These are phyloP conservation scores for Acer negundo DNA, from an alignment of 345 rosid genomes.

Conservation along the genomic window DNA sequence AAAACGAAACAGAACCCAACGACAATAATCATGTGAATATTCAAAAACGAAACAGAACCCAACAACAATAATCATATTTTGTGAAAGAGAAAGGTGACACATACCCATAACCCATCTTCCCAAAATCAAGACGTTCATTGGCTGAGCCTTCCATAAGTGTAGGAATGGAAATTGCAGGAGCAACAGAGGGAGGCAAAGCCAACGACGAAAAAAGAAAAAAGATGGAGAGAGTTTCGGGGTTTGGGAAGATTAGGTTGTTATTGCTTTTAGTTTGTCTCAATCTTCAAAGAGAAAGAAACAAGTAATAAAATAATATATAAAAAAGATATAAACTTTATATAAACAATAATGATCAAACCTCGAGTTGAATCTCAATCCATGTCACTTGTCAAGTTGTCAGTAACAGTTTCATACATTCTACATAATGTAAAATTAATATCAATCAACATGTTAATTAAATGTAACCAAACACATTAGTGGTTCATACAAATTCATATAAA, in stretches of 20 bases:
- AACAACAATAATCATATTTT: neutral
- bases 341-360: no score
- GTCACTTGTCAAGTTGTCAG: no score
- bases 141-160: conserved; percentile 62
- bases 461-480: no score
- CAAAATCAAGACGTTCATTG: conserved; percentile 80
- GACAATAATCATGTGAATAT: neutral
- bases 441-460: no score
- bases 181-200: conserved; percentile 18
- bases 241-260: conserved; percentile 26
- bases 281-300: conserved; percentile 12
- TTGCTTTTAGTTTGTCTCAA: conserved; percentile 13
- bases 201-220: conserved; percentile 12
- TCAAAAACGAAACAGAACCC: neutral
- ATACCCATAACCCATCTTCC: conserved; percentile 95
- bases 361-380: no score
- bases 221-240: conserved; percentile 20
- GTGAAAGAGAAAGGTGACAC: neutral
- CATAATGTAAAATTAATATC: no score
- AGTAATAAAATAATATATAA: no score
- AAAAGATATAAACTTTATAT: no score
- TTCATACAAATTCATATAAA: no score
- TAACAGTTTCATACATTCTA: no score
- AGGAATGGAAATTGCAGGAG: conserved; percentile 26
- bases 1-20: neutral